These are phyloP conservation scores for Fragosphaeria purpurea DNA, from an alignment of 2,329 filamentous ascomycete species.

Conservation along the genomic window DNA sequence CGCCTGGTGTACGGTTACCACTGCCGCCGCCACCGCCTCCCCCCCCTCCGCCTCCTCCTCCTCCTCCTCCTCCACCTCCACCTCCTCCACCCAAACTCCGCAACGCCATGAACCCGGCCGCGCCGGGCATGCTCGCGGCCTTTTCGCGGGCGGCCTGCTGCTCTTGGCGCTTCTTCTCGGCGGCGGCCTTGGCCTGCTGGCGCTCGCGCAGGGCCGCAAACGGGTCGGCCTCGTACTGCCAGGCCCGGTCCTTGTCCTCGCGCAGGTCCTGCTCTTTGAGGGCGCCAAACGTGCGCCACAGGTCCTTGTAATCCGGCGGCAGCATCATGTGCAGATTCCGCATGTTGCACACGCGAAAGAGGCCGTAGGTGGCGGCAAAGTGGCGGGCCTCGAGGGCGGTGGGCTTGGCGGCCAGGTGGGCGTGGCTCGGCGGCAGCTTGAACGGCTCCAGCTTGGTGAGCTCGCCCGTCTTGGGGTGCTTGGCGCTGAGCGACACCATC, in stretches of 20 bases:
- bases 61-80: constrained; percentile 13
- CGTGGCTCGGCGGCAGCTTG: constrained; percentile 66
- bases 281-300: constrained; percentile 85
- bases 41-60: constrained; percentile 22
- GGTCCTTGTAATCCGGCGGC: constrained; percentile 75
- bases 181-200: constrained; percentile 63
- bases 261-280: constrained; percentile 74
- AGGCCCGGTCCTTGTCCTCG: constrained; percentile 71
- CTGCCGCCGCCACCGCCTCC: constrained; percentile 15
- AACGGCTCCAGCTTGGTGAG: constrained; percentile 67
- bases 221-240: constrained; percentile 94
- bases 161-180: constrained; percentile 72
- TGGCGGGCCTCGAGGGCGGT: constrained; percentile 86
- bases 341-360: constrained; percentile 90
- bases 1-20: too few relatives aligned
- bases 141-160: constrained; percentile 58
- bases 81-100: constrained; percentile 27
- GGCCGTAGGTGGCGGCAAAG: constrained; percentile 81
- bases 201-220: constrained; percentile 73
- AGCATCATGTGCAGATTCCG: constrained; percentile 93
- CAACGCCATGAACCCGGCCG: constrained; percentile 44
- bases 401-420: constrained; percentile 63
- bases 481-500: constrained; percentile 66
- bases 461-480: constrained; percentile 76
- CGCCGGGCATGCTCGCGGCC: constrained; percentile 52